A percentile compares a stretch with the other conserved stretches of the same genome.
Evolutionary conservation across 768 basidiomycete species (phyloP).

Genomic region (Suillus weaverae): DNA sequence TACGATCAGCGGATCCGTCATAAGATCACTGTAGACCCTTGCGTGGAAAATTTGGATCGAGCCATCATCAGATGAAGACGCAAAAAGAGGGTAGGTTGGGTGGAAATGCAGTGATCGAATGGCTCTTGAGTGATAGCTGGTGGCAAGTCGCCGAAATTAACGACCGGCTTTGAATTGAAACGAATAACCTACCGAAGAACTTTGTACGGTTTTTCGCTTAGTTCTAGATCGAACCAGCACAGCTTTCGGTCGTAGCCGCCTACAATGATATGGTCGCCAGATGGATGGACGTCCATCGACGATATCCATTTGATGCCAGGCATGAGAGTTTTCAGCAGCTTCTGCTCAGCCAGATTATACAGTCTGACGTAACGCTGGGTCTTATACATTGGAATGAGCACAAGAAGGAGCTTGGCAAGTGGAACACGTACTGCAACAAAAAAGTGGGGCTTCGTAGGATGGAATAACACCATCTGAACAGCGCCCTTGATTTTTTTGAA

Average conservation of each 20-base stretch:
- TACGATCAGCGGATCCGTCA: constrained; percentile 97
- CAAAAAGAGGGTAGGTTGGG: constrained; percentile 92
- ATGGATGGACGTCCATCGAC: constrained; percentile 94
- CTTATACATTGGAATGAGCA: constrained; percentile 40
- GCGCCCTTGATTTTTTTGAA: constrained; percentile 94
- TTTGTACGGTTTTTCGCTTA: constrained; percentile 96
- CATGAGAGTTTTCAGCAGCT: constrained; percentile 87
- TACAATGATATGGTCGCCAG: constrained; percentile 94
- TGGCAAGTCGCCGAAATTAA: constrained; percentile 14
- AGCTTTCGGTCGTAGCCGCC: constrained; percentile 97
- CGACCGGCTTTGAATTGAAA: constrained; percentile 1
- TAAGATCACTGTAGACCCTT: constrained; percentile 90
- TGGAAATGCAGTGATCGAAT: constrained; percentile 94
- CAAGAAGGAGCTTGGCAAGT: constrained; percentile 13
- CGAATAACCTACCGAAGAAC: constrained; percentile 65
- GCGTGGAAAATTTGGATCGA: constrained; percentile 97
- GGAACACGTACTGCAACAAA: constrained; percentile 83
- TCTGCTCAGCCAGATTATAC: constrained; percentile 94
- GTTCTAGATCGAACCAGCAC: constrained; percentile 98
- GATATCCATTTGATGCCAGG: constrained; percentile 99
- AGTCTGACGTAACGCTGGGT: constrained; percentile 95
- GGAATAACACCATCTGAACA: constrained; percentile 92
- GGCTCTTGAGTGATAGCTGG: constrained; percentile 89
- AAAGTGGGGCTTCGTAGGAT: constrained; percentile 92
- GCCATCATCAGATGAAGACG: constrained; percentile 95